Conservation (phyloP, 108 stramenopile genomes). For the Nannochloropsis granulata region DNA sequence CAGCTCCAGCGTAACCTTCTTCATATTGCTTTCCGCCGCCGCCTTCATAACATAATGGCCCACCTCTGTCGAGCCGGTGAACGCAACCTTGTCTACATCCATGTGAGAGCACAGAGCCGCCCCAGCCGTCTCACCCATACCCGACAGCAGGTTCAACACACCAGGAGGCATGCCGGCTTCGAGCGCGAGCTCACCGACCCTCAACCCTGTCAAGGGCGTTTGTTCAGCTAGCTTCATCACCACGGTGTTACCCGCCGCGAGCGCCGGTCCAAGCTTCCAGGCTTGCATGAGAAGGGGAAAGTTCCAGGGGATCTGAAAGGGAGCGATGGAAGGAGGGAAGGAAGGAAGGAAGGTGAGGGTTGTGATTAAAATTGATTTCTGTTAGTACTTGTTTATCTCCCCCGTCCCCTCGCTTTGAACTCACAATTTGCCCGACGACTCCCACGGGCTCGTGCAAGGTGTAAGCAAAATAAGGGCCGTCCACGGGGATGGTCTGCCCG, state of each 20-base stretch:
- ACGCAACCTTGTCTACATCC: constrained; percentile 57
- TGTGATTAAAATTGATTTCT: neutral
- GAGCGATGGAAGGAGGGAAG: neutral
- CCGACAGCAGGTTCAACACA: constrained; percentile 60
- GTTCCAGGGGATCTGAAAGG: constrained; percentile 56
- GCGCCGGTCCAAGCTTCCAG: constrained; percentile 71
- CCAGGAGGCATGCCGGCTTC: constrained; percentile 72
- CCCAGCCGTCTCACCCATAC: constrained; percentile 51
- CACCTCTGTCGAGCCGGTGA: constrained; percentile 48
- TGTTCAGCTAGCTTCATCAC: constrained; percentile 85
- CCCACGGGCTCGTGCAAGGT: constrained; percentile 57
- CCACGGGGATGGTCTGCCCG: constrained; percentile 25
- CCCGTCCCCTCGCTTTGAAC: neutral
- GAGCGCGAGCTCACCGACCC: constrained; percentile 44
- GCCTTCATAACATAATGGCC: constrained; percentile 32
- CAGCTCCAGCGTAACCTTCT: constrained; percentile 51
- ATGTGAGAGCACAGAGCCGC: constrained; percentile 38
- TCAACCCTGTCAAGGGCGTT: constrained; percentile 61
- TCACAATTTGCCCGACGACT: constrained; percentile 47
- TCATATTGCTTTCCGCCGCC: constrained; percentile 37
- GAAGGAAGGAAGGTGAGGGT: neutral
- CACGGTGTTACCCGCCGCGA: constrained; percentile 68
- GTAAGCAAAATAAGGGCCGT: constrained; percentile 7
- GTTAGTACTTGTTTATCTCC: too few species aligned
- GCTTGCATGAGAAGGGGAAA: constrained; percentile 58